Evolutionary conservation across 1,139 yeast species (phyloP), one percentile per base, ranked within the genome.

Genomic region (Tardiomyces digboiensis): DNA sequence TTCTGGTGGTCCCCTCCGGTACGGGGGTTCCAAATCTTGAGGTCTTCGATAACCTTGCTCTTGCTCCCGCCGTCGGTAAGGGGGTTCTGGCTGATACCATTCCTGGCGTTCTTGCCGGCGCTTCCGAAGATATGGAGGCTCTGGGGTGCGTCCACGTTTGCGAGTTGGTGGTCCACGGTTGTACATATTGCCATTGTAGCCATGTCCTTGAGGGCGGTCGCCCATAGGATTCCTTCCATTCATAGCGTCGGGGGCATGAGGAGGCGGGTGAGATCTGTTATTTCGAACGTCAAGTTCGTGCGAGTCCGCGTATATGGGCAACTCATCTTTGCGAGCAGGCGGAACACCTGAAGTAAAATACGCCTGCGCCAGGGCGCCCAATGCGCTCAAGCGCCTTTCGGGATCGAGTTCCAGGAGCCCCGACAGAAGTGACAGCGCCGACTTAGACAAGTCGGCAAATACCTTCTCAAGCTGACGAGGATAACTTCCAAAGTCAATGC

Each of bases 281-380:
- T 78, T 69, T 49, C 82, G 80, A 45, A 77, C 76, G 58, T 85
- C 94, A 36, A 85, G 77, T 59, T 89, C 97, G 60, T 89, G 97
- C 50, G 93, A 78, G 52, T 87, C 95, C 50, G 82, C 88, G 53
- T 82, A 83, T 39, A 64, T 65, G 0, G 91, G 88, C 39, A 83
- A 62, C 12, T 75, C 75, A 13, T 64, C 56, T 5, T n/a, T n/a
- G 19, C 37, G 37, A 3, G 37, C 37, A 7, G 37, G 19, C 5
- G 19, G 19, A 16, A 16, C 8, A 7, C 19, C 37, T 7, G 19
- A 14, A 6, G 58, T 66, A 64, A 91, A 88, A 64, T 82, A 91
- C 2, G 64, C 68, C 53, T 87, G 91, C 7, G 74, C 67, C 46
- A 86, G 64, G 0, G 97, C 97, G 45, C 80, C 85, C 49, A 74